Base-by-base conservation (phyloP, 176 grass and related monocot species). In the Phyllostachys edulis region DNA sequence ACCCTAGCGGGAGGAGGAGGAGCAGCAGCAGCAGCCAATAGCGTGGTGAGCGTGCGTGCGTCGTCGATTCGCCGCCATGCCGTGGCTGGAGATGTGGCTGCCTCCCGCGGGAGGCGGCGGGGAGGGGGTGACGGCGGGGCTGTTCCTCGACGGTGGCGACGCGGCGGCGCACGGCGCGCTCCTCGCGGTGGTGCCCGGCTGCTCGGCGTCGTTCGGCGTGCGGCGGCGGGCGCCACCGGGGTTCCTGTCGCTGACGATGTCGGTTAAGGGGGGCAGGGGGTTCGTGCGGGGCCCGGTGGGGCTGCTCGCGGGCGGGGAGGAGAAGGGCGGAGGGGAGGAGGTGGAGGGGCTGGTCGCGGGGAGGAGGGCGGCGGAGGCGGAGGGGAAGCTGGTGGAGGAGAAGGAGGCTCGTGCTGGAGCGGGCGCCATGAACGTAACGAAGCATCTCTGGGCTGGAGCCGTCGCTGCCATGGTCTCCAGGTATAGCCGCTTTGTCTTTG, bases 381-480 rank as follows among this genome's bases (percentile, higher is more conserved):
- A 84, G 37, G 80, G 77, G 66, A 59, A 79, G 18, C 52, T 76
- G 34, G 71, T 83, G 16, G 47, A 46, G 34, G 83, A 85, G 56
- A 66, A 80, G 74, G 85, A 80, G 34, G 73, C 34, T 23, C 59
- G 29, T n/a, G 77, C 91, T 17, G 88, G 91, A n/a, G 89, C 89
- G 2, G 89, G 84, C 5, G 90, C 93, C 32, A 80, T 96, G 84
- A 99, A 96, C 82, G 91, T 73, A 38, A 94, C 93, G 13, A 94
- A 99, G 42, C 93, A 99, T 91, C 89, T 99, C 49, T 99, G 93
- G 91, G 59, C 93, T 16, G 93, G 97, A 56, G 97, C 97, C 44
- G 90, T 96, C 20, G 97, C 97, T 50, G 93, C 97, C 54, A 99
- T 99, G 93, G 88, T 99, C 54, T 99, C 93, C 0, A 92, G 97